These are phyloP conservation scores for Lathyrus sativus DNA, from an alignment of 306 rosid species.

Conservation along the genomic window DNA sequence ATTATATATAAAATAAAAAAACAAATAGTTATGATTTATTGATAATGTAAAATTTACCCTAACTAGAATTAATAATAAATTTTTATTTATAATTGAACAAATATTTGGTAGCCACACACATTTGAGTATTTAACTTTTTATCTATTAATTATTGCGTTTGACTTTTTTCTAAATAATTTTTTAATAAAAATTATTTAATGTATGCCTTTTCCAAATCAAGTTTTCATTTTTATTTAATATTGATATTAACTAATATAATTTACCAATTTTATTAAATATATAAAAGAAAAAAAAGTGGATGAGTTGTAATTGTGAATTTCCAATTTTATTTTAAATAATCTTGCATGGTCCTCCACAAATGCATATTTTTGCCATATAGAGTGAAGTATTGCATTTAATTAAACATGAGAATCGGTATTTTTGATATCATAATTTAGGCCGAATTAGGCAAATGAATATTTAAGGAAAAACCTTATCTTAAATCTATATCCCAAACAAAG, in stretches of 20 bases:
- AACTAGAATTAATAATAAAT: too few species aligned
- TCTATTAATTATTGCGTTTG: too few species aligned
- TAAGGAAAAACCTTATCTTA: slow-evolving; percentile 30
- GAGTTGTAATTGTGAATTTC: background rate
- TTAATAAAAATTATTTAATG: background rate
- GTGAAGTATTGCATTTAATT: slow-evolving; percentile 27
- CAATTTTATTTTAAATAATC: background rate
- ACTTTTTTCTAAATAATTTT: background rate
- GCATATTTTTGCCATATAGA: slow-evolving; percentile 14
- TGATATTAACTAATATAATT: background rate
- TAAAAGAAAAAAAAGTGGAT: background rate
- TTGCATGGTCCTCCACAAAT: background rate
- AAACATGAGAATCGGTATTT: slow-evolving; percentile 1
- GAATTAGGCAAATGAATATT: slow-evolving; percentile 34
- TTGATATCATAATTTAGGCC: background rate
- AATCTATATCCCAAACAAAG: background rate
- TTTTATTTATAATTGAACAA: too few species aligned
- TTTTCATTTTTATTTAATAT: background rate
- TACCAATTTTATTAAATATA: background rate
- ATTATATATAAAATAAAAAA: too few species aligned
- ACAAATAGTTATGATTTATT: too few species aligned
- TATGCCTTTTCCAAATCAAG: background rate
- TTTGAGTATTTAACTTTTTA: too few species aligned
- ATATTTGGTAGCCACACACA: too few species aligned
- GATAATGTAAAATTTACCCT: too few species aligned